Evolutionary conservation across 495 filamentous ascomycete genomes (phyloP).

Genomic region (Poronia punctata): DNA sequence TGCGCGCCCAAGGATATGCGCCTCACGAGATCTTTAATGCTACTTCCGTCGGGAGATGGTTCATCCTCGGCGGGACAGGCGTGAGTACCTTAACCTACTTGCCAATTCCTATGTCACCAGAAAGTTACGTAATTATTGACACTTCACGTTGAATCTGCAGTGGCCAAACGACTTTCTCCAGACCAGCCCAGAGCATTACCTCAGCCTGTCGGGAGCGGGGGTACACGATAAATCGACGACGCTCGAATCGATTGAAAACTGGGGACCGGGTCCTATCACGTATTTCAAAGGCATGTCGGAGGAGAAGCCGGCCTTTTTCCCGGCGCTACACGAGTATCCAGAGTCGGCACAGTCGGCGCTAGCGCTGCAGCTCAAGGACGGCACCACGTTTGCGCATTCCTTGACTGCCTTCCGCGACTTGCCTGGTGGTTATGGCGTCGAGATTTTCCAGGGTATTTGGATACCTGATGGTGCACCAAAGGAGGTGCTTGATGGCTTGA

Average conservation of each 20-base stretch:
- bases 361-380: slow-evolving; percentile 13
- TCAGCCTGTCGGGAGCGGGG: not conserved
- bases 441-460: slow-evolving; percentile 18
- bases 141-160: not conserved
- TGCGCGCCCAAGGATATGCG: slow-evolving; percentile 8
- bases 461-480: slow-evolving; percentile 11
- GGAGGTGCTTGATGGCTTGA: slow-evolving; percentile 13
- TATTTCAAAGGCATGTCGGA: slow-evolving; percentile 9
- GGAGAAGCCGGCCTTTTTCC: slow-evolving; percentile 13
- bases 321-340: slow-evolving; percentile 8
- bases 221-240: slow-evolving; percentile 8
- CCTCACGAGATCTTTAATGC: slow-evolving; percentile 9
- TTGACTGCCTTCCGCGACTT: slow-evolving; percentile 15
- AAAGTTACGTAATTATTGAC: not conserved
- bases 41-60: slow-evolving; percentile 12
- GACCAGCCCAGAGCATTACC: slow-evolving; percentile 19
- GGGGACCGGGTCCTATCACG: slow-evolving; percentile 16
- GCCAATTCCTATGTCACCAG: not conserved
- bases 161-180: slow-evolving; percentile 11
- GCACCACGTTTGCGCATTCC: slow-evolving; percentile 12
- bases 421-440: slow-evolving; percentile 12
- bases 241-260: slow-evolving; percentile 17
- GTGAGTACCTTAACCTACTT: not conserved
- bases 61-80: slow-evolving; percentile 6
- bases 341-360: slow-evolving; percentile 7